Conservation (phyloP, 176 grass and related monocot genomes). For the Zoysia japonica region DNA sequence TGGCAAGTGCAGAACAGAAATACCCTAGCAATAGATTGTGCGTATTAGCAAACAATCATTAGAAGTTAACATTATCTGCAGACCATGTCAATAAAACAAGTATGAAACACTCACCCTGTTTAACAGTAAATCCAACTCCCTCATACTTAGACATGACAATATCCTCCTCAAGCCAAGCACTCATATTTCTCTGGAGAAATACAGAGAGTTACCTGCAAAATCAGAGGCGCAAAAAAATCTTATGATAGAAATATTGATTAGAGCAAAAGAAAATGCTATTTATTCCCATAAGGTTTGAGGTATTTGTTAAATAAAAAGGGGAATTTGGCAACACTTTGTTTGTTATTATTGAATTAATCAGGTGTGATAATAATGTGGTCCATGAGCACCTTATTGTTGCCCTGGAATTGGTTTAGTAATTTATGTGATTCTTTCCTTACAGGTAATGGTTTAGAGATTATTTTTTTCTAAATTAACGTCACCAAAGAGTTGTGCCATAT, state of each 20-base stretch:
- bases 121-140: constrained; percentile 77
- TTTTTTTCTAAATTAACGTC: no score
- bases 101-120: constrained; percentile 67
- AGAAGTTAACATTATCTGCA: neutral
- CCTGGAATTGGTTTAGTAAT: no score
- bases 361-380: no score
- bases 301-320: no score
- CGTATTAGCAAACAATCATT: constrained; percentile 24
- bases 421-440: no score
- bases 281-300: no score
- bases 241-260: neutral
- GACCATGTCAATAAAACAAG: neutral
- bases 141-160: constrained; percentile 73
- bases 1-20: constrained; percentile 75
- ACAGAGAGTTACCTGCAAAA: neutral
- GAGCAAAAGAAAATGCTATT: no score
- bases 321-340: no score
- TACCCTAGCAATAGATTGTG: constrained; percentile 50
- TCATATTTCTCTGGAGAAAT: constrained; percentile 73
- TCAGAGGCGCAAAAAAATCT: neutral
- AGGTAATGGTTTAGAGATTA: no score
- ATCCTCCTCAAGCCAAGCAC: constrained; percentile 67
- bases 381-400: no score
- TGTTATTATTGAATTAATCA: no score
- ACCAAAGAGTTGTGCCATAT: no score